Conservation (phyloP, 2,329 filamentous ascomycete genomes). For the Microsporum canis region DNA sequence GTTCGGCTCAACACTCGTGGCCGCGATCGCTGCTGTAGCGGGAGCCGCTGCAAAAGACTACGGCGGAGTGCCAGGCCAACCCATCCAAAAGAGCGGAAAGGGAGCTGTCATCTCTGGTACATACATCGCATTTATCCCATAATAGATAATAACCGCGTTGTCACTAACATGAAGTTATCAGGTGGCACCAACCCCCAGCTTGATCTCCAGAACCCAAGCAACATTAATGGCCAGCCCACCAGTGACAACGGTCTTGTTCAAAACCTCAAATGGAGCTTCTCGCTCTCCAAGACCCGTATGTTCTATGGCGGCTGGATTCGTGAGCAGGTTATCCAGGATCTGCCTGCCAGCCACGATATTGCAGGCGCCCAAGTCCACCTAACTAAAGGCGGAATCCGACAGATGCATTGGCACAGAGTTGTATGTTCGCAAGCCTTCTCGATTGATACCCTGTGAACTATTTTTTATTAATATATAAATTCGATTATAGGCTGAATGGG, state of each 20-base stretch:
- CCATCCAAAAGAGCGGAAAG: conserved; percentile 44
- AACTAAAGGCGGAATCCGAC: conserved; percentile 52
- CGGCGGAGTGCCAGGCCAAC: conserved; percentile 42
- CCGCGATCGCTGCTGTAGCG: conserved; percentile 7
- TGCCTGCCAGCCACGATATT: conserved; percentile 55
- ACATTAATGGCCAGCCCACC: conserved; percentile 50
- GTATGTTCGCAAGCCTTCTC: conserved; percentile 31
- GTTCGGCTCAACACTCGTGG: conserved; percentile 7
- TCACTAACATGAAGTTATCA: conserved; percentile 21
- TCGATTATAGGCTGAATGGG: conserved; percentile 51
- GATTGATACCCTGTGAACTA: neutral
- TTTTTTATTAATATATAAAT: conserved; percentile 2
- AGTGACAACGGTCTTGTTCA: conserved; percentile 51
- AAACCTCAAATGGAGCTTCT: conserved; percentile 60
- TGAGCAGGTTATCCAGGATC: conserved; percentile 55
- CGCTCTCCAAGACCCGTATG: conserved; percentile 53
- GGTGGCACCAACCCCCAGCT: conserved; percentile 53
- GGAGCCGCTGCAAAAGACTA: conserved; percentile 3
- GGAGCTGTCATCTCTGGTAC: conserved; percentile 49
- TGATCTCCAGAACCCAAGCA: conserved; percentile 53
- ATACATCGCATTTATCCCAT: conserved; percentile 7
- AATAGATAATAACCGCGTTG: neutral
- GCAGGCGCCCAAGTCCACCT: conserved; percentile 58
- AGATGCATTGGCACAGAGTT: conserved; percentile 58
- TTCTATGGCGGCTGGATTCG: conserved; percentile 55